These are phyloP conservation scores for Jimgerdemannia flammicorona DNA, from an alignment of 192 early-diverging fungal genomes.

Conservation along the genomic window DNA sequence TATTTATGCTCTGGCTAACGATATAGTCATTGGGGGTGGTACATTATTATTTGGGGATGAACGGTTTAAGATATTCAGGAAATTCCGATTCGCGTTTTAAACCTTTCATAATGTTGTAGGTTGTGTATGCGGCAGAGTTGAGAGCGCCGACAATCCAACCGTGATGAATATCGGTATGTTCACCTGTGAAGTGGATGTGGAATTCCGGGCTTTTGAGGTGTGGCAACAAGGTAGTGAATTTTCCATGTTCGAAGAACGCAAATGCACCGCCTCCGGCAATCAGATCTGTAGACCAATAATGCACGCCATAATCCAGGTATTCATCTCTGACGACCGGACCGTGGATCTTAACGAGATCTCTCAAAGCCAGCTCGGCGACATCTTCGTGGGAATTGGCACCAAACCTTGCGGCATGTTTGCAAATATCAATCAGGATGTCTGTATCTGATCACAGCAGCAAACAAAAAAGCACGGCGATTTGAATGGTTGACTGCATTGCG, in stretches of 20 bases:
- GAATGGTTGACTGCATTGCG: too few species aligned
- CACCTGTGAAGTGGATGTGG: neutral
- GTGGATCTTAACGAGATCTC: conserved; percentile 21
- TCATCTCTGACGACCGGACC: conserved; percentile 11
- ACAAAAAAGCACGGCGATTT: too few species aligned
- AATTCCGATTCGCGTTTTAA: too few species aligned
- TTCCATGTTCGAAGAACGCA: neutral
- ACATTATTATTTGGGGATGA: too few species aligned
- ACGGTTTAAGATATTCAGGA: too few species aligned
- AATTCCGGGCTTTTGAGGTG: neutral
- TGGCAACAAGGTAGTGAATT: neutral
- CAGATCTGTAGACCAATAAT: neutral
- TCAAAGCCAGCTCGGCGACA: conserved; percentile 11
- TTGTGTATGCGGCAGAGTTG: too few species aligned
- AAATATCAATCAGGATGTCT: too few species aligned
- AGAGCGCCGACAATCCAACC: conserved; percentile 24
- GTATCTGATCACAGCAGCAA: too few species aligned
- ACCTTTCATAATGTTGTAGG: too few species aligned
- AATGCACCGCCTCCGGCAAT: neutral
- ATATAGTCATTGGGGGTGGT: too few species aligned
- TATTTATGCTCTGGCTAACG: too few species aligned
- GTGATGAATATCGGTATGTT: conserved; percentile 27
- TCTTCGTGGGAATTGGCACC: conserved; percentile 17
- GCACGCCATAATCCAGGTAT: neutral
- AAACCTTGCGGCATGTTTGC: conserved; percentile 5